Percentiles rank a stretch among this genome's conserved stretches.
These are phyloP conservation scores for Phoma sp. DNA, from an alignment of 2,329 filamentous ascomycete genomes.

Conservation along the genomic window DNA sequence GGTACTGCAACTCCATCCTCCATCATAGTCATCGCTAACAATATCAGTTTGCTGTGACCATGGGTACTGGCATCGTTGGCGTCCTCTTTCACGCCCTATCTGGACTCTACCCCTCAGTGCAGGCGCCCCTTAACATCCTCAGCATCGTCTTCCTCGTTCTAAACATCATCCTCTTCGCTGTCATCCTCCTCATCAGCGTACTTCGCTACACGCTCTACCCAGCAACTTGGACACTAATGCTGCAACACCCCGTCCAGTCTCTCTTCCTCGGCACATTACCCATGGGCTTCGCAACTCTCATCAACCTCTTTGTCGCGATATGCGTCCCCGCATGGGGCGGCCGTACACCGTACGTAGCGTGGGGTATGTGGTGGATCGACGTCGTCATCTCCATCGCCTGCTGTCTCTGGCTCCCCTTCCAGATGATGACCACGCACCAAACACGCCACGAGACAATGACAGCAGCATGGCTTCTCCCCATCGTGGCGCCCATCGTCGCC, in stretches of 20 bases:
- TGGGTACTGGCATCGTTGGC: conserved; percentile 49
- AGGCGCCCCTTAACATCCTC: conserved; percentile 59
- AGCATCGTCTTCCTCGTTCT: conserved; percentile 67
- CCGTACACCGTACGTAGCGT: conserved; percentile 55
- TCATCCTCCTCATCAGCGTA: conserved; percentile 62
- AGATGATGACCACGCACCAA: conserved; percentile 42
- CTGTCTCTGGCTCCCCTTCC: conserved; percentile 45
- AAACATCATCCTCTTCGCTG: conserved; percentile 63
- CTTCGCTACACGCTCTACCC: conserved; percentile 71
- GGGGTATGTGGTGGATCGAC: conserved; percentile 60
- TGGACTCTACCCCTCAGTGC: conserved; percentile 57
- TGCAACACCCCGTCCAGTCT: conserved; percentile 69
- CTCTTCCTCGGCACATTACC: conserved; percentile 72
- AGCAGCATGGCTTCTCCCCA: conserved; percentile 69
- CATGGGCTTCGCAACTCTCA: conserved; percentile 72
- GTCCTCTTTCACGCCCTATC: conserved; percentile 68
- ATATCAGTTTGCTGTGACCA: conserved; percentile 31
- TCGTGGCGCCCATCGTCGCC: conserved; percentile 70
- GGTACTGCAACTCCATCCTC: conserved; percentile 20
- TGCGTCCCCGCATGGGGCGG: conserved; percentile 67
- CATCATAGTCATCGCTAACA: background rate
- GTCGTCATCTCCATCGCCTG: conserved; percentile 51
- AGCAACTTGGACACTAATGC: conserved; percentile 70
- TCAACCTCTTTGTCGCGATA: conserved; percentile 69
- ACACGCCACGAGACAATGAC: conserved; percentile 59